Conservation (phyloP, 2,329 filamentous ascomycete species). For the Fusarium liriodendri region DNA sequence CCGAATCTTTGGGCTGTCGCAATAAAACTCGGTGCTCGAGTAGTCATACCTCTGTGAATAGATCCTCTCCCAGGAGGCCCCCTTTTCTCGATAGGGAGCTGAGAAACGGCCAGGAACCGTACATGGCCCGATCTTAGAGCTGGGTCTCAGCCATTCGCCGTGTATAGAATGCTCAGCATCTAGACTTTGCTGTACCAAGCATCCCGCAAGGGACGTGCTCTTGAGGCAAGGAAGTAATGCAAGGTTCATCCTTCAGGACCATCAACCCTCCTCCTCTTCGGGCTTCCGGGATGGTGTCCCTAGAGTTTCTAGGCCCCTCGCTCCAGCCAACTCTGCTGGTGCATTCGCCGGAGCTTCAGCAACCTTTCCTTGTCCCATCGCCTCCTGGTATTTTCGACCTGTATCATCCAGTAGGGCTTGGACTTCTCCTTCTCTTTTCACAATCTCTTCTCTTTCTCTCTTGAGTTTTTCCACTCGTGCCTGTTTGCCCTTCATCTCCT, state of each 20-base stretch:
- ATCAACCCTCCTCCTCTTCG: constrained; percentile 31
- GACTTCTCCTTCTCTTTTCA: constrained; percentile 79
- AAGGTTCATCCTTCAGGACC: neutral
- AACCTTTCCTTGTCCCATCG: constrained; percentile 49
- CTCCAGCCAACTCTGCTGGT: constrained; percentile 42
- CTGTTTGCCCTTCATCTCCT: constrained; percentile 69
- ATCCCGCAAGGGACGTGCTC: too few species aligned
- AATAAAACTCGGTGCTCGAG: too few species aligned
- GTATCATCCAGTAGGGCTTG: constrained; percentile 85
- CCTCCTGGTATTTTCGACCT: constrained; percentile 70
- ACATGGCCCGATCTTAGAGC: neutral
- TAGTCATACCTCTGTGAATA: too few species aligned
- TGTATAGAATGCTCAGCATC: too few species aligned
- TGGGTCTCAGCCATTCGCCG: neutral
- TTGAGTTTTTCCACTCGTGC: constrained; percentile 73
- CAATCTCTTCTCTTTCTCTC: constrained; percentile 75
- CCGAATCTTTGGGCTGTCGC: too few species aligned
- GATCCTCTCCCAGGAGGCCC: neutral
- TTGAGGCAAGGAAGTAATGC: too few species aligned
- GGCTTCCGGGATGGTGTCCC: constrained; percentile 45
- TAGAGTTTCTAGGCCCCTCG: constrained; percentile 51
- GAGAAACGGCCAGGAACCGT: neutral
- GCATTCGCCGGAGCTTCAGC: constrained; percentile 28
- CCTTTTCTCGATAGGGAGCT: neutral
- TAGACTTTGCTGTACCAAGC: too few species aligned